A percentile compares a stretch with the other conserved stretches of the same genome.
phyloP scores from a whole-genome alignment of 208 protist genomes.

The Acanthamoeba healyi region DNA sequence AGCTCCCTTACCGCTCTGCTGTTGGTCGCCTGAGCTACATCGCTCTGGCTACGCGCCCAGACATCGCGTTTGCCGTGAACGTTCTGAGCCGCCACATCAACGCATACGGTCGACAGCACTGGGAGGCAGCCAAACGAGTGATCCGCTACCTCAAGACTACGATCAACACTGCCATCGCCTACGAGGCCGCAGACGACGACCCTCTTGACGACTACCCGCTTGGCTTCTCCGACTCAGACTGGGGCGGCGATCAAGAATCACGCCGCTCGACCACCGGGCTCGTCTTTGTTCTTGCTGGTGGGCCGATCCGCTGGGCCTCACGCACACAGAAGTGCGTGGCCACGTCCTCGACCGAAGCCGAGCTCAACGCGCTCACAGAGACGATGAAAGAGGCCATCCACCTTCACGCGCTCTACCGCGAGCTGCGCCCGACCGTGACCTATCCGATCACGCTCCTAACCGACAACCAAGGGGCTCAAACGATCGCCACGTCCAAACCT shows the following conservation, averaged over 20 bases:
- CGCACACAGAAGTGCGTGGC: constrained; percentile 21
- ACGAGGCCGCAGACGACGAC: not conserved
- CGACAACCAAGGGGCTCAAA: not conserved
- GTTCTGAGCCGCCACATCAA: not conserved
- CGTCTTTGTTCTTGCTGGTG: not conserved
- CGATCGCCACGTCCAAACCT: not conserved
- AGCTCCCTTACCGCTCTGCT: not conserved
- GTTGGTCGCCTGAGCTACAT: not conserved
- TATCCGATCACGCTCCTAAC: not conserved
- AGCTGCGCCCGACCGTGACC: not conserved
- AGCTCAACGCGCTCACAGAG: not conserved
- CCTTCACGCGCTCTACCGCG: not conserved
- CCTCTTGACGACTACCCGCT: not conserved
- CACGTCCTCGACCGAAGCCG: constrained; percentile 27
- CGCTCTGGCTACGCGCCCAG: not conserved
- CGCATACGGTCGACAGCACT: not conserved
- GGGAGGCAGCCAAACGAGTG: not conserved
- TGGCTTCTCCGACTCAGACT: not conserved
- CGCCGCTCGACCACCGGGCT: not conserved
- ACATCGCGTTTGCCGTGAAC: constrained; percentile 26
- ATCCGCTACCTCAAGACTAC: constrained; percentile 20
- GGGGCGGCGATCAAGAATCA: not conserved
- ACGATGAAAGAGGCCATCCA: not conserved
- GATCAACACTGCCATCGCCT: not conserved
- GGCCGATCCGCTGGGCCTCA: constrained; percentile 12